Evolutionary conservation across 139 green algal species (phyloP).

Genomic region (Micractinium sp.): DNA sequence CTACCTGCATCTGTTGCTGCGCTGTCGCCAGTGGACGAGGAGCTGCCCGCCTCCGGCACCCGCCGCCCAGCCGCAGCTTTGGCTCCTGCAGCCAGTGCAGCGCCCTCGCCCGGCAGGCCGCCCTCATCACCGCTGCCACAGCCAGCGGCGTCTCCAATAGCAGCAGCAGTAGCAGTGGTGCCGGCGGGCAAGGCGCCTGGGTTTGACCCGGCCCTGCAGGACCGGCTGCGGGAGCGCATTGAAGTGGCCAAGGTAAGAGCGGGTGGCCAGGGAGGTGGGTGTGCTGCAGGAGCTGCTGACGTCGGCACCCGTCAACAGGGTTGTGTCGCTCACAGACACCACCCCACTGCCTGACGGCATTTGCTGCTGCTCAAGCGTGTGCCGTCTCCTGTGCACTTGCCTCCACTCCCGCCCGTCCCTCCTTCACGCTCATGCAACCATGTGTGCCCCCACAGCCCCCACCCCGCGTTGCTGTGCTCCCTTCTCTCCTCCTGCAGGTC

Average conservation of each 20-base stretch:
- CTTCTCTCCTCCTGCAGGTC: background rate
- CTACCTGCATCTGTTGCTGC: background rate
- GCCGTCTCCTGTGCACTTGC: background rate
- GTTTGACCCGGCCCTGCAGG: background rate
- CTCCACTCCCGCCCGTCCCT: background rate
- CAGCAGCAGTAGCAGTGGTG: background rate
- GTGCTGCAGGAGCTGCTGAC: background rate
- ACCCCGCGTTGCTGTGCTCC: background rate
- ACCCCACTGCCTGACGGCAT: background rate
- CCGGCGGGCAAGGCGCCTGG: background rate
- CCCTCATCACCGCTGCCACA: background rate
- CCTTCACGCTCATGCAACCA: too few species aligned
- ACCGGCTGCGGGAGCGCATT: constrained; percentile 22
- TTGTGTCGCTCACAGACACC: too few species aligned
- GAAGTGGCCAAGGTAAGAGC: constrained; percentile 4
- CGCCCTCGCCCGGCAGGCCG: too few species aligned
- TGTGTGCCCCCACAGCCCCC: too few species aligned
- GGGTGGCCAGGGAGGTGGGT: background rate
- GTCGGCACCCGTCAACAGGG: too few species aligned
- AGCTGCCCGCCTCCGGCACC: background rate
- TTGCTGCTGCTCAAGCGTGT: background rate
- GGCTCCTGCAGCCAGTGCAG: background rate
- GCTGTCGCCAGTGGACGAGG: constrained; percentile 5
- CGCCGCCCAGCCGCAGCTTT: background rate
- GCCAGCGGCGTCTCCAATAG: background rate